Conservation (phyloP, 2,329 filamentous ascomycete species). For the Macrophomina pseudophaseolina region DNA sequence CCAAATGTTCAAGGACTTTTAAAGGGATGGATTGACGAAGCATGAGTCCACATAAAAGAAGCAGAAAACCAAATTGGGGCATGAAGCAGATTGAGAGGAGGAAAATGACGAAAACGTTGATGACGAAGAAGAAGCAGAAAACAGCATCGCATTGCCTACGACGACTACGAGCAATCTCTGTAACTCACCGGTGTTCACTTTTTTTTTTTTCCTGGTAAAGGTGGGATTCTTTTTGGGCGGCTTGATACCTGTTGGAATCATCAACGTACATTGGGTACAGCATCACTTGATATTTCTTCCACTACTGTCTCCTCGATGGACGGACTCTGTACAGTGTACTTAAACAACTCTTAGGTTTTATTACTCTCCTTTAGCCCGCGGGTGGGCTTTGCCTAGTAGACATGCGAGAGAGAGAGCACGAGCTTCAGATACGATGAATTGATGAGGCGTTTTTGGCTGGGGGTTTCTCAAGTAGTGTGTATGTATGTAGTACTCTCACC, state of each 20-base stretch:
- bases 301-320: neutral
- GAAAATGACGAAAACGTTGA: neutral
- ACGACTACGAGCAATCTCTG: conserved; percentile 21
- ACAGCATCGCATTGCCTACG: conserved; percentile 13
- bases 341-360: conserved; percentile 16
- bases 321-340: conserved; percentile 26
- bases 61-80: neutral
- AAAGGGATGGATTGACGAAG: conserved; percentile 18
- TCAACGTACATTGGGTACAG: conserved; percentile 26
- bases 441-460: conserved; percentile 1
- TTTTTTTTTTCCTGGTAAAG: neutral
- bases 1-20: conserved; percentile 74
- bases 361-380: conserved; percentile 13
- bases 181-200: conserved; percentile 18
- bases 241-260: conserved; percentile 27
- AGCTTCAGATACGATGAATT: conserved; percentile 18
- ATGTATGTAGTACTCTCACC: neutral
- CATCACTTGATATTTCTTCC: conserved; percentile 8
- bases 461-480: neutral
- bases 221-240: neutral
- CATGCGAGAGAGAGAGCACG: conserved; percentile 15
- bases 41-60: conserved; percentile 7
- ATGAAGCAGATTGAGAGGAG: conserved; percentile 7
- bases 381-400: neutral
- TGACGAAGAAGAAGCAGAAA: neutral